Evolutionary conservation across 2,329 filamentous ascomycete genomes (phyloP).

Genomic region (Ceratocystis destructans): DNA sequence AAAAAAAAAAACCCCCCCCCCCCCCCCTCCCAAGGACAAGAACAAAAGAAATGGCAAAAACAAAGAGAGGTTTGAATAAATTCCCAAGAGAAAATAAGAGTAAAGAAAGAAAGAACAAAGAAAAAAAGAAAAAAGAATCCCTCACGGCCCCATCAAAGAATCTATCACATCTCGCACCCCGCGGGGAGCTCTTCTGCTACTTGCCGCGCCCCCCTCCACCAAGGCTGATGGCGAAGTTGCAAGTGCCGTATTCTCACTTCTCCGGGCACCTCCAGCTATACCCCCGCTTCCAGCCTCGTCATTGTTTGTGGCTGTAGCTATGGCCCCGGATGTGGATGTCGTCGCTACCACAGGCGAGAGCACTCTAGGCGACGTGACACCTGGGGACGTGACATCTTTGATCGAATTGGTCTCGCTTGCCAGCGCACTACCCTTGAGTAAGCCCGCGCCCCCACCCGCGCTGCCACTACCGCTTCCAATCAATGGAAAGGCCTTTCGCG

Average conservation of each 20-base stretch:
- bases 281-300: background rate
- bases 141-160: conserved; percentile 37
- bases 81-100: background rate
- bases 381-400: conserved; percentile 31
- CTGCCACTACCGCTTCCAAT: conserved; percentile 31
- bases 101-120: background rate
- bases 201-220: background rate
- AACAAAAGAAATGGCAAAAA: background rate
- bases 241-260: background rate
- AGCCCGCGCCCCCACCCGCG: conserved; percentile 22
- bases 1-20: background rate
- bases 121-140: background rate
- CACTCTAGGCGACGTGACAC: conserved; percentile 27
- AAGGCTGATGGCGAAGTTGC: background rate
- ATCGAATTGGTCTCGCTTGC: conserved; percentile 48
- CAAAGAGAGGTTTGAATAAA: background rate
- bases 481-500: conserved; percentile 58
- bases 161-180: conserved; percentile 27
- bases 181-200: background rate
- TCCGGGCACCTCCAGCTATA: background rate
- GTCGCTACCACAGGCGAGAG: conserved; percentile 11
- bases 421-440: conserved; percentile 38
- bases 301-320: background rate
- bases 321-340: background rate
- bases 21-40: too few species aligned